Base-by-base conservation (phyloP, 2,329 filamentous ascomycete species). In the Xylaria sp. region DNA sequence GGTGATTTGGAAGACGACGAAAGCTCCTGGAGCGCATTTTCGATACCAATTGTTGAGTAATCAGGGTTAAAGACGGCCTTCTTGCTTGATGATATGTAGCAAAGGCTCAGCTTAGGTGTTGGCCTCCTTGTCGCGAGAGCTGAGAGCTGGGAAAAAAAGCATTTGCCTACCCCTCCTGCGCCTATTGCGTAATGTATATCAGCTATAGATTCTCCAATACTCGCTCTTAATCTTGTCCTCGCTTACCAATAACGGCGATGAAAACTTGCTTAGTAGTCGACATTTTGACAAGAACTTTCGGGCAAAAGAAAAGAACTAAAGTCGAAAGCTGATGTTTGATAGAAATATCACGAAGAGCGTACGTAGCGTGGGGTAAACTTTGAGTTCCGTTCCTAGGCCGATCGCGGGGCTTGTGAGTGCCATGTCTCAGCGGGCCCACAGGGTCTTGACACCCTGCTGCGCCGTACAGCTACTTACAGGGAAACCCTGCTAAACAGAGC, bases 131-230 rank as follows among this genome's bases (percentile, higher is more conserved):
- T 81, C 52, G 87, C 83, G 63, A 95, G 85, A 64, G 80, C 75
- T 67, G 89, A 82, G 61, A 98, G 87, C 79, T 98, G 95, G 69
- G 84, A 83, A 67, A 98, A 87, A 83, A 98, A 97, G 79, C 87
- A 88, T 78, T 94, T 94, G 73, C 95, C 95, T 65, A 98, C 95
- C 68, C 94, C 94, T 70, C 95, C 95, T 71, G 91, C 91, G 74
- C 95, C 94, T 96, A 73, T 67, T 70, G 14, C 60, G 58, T 63
- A 37, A 66, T 40, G 19, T 35, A 46, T 21, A 50, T 67, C 33
- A 68, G 61, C 46, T 59, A 35, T 6, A 28, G 45, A 33, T 17
- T 28, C 21, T 28, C 19, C 19, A 46, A n/a, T 52, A 37, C 12
- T 51, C 28, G n/a, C 1, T 56, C 40, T 51, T 54, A 8, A 45